Evolutionary conservation across 495 filamentous ascomycete genomes (phyloP).

Genomic region (Aspergillus steynii): DNA sequence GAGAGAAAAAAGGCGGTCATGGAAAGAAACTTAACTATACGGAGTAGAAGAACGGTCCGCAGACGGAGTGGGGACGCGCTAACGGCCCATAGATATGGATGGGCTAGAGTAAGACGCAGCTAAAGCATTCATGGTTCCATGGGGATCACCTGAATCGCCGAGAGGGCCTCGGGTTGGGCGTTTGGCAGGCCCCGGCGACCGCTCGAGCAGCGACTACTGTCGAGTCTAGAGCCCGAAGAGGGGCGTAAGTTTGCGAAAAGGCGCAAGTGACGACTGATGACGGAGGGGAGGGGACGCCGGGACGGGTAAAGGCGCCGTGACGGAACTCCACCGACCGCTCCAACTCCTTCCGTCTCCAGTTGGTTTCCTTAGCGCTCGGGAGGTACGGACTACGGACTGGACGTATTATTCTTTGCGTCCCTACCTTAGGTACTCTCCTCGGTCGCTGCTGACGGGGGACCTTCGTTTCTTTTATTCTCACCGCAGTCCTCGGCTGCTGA

Average conservation of each 20-base stretch:
- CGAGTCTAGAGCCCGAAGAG: constrained; percentile 25
- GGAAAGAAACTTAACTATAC: constrained; percentile 17
- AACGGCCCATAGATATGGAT: constrained; percentile 45
- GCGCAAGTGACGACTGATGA: constrained; percentile 24
- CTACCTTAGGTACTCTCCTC: too few species aligned
- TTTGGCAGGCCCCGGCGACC: constrained; percentile 21
- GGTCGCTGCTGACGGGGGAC: too few species aligned
- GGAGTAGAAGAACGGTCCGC: constrained; percentile 26
- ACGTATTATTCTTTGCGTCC: not conserved
- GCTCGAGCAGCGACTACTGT: constrained; percentile 18
- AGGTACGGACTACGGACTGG: not conserved
- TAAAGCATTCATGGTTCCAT: constrained; percentile 28
- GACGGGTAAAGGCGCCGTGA: constrained; percentile 34
- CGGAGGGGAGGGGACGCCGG: constrained; percentile 25
- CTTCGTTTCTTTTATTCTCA: too few species aligned
- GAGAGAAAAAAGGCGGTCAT: constrained; percentile 17
- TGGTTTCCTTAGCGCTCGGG: constrained; percentile 10
- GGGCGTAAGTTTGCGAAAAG: constrained; percentile 20
- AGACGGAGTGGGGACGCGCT: constrained; percentile 29
- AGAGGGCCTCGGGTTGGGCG: constrained; percentile 26
- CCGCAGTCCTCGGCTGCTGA: too few species aligned
- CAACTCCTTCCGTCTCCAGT: constrained; percentile 24
- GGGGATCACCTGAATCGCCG: constrained; percentile 37
- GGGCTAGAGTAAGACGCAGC: constrained; percentile 29
- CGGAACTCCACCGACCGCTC: constrained; percentile 25